Evolutionary conservation across 148 eudicot genomes (phyloP), one percentile per base, ranked within the genome.

Genomic region (Selenicereus undatus): DNA sequence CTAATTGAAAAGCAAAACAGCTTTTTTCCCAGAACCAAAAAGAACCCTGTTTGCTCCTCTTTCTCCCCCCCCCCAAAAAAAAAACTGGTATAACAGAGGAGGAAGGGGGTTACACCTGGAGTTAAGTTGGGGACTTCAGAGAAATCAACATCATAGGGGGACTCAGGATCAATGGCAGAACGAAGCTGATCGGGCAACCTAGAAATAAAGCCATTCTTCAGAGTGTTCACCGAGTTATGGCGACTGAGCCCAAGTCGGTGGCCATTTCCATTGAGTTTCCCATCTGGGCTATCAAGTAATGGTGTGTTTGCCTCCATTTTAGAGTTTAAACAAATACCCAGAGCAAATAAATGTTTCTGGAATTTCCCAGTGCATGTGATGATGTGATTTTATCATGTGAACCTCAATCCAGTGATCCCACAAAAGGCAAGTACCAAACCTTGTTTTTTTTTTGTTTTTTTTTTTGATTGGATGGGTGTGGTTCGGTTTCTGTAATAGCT

Each of bases 171-270:
- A 80, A 92, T 48, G 4, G 84, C 90, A 79, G 87, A 60, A 17
- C 91, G 90, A 76, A 95, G 87, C 74, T 92, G 92, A 13, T 88
- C 91, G 0, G 97, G 97, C 80, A 93, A 84, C 68, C 88, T 83
- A 0, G 94, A 36, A 13, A 92, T 66, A 83, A 95, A 93, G 1
- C 92, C 94, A 58, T 45, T 82, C 16, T 89, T 86, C 24, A 95
- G 80, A 10, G 97, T 84, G 78, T 82, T 92, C 1, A 92, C 90
- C 27, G 99, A 95, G 84, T 92, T 83, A 65, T 88, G 80, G 30
- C 97, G 91, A 76, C 82, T 81, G 56, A 90, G 54, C 35, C 78
- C 75, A 2, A 76, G 56, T 11, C 81, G 60, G 36, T 84, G 74
- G 24, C 87, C 81, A 58, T 85, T 85, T 32, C 83, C 73, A 18